Conservation (phyloP, 1,284 basidiomycete genomes). For the Puccinia novopanici region DNA sequence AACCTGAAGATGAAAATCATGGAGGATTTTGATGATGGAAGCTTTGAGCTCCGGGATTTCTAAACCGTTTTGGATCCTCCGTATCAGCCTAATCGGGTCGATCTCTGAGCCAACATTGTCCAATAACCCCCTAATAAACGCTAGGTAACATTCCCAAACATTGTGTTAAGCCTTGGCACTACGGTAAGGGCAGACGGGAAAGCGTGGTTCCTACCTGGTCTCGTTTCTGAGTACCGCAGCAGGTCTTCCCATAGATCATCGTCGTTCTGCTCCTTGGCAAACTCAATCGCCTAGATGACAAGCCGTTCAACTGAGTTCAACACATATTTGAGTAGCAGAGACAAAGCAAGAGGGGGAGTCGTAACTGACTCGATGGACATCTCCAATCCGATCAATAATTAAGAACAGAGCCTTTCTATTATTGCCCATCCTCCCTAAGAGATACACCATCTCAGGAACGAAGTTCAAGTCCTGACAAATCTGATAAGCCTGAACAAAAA, state of each 20-base stretch:
- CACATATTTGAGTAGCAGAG: neutral
- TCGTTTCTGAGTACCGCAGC: conserved; percentile 86
- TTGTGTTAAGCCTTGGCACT: conserved; percentile 5
- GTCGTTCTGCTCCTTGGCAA: conserved; percentile 95
- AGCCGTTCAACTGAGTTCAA: neutral
- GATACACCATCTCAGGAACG: conserved; percentile 95
- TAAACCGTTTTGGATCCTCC: conserved; percentile 89
- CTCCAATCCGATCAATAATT: conserved; percentile 91
- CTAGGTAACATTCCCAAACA: conserved; percentile 59
- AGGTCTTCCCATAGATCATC: conserved; percentile 98
- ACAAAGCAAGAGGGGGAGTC: neutral
- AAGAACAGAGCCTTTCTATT: conserved; percentile 90
- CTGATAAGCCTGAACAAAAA: conserved; percentile 70
- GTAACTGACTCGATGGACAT: conserved; percentile 75
- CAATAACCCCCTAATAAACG: conserved; percentile 84
- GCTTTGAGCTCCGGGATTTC: conserved; percentile 93
- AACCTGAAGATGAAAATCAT: conserved; percentile 82
- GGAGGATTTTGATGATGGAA: conserved; percentile 92
- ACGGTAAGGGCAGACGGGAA: neutral
- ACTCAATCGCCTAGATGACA: conserved; percentile 81
- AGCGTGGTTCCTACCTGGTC: conserved; percentile 67
- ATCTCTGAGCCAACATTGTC: conserved; percentile 97
- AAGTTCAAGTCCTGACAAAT: conserved; percentile 81
- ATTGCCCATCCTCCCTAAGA: conserved; percentile 94
- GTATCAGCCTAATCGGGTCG: conserved; percentile 88